Evolutionary conservation across 345 rosid genomes (phyloP).

Genomic region (thale cress (Arabidopsis thaliana)): DNA sequence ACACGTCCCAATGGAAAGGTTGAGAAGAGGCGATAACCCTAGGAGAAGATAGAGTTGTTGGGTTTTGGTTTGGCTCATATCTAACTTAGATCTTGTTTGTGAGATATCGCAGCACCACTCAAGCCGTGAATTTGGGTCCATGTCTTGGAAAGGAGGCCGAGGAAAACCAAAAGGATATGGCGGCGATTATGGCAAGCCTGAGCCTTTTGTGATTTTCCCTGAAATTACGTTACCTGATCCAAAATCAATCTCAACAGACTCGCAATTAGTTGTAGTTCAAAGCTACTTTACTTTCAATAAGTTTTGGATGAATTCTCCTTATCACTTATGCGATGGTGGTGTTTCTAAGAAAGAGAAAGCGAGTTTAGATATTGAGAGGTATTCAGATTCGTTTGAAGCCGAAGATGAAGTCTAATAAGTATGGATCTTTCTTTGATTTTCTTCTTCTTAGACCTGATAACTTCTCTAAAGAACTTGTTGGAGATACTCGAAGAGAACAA

Average conservation of each 20-base stretch:
- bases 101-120: too few species aligned
- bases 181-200: slow-evolving; percentile 41
- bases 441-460: slow-evolving; percentile 47
- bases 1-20: too few species aligned
- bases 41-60: too few species aligned
- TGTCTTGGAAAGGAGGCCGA: slow-evolving; percentile 60
- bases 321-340: slow-evolving; percentile 37
- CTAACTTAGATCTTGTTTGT: too few species aligned
- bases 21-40: too few species aligned
- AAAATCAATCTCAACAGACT: slow-evolving; percentile 5
- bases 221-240: slow-evolving; percentile 38
- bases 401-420: slow-evolving; percentile 27
- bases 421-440: slow-evolving; percentile 36
- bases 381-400: slow-evolving; percentile 36
- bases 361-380: slow-evolving; percentile 44
- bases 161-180: slow-evolving; percentile 53
- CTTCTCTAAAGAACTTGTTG: slow-evolving; percentile 48
- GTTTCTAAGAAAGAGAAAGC: slow-evolving; percentile 35
- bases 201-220: slow-evolving; percentile 61
- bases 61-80: too few species aligned
- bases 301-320: slow-evolving; percentile 38
- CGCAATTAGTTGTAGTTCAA: not conserved
- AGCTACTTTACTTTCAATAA: slow-evolving; percentile 4
- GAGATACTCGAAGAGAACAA: slow-evolving; percentile 38
- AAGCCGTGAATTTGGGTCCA: too few species aligned